Conservation (phyloP, 768 basidiomycete genomes). For the Collybia sordida region DNA sequence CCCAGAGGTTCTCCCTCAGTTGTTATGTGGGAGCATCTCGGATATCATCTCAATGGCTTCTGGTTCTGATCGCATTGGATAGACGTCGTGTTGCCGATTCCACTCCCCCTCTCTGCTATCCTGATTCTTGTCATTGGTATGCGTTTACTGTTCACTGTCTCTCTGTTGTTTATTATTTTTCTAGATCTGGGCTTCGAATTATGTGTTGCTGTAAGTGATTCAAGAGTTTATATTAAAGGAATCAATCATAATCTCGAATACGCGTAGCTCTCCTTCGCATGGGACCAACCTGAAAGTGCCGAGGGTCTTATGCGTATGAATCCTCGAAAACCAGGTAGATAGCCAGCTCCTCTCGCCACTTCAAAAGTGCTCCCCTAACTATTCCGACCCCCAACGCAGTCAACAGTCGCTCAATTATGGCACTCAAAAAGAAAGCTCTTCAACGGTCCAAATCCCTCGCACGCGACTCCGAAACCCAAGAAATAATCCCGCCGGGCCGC, state of each 20-base stretch:
- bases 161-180: neutral
- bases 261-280: constrained; percentile 62
- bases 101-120: constrained; percentile 65
- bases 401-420: constrained; percentile 51
- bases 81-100: constrained; percentile 71
- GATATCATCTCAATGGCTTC: too few relatives aligned
- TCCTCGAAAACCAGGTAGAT: constrained; percentile 63
- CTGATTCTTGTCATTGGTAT: constrained; percentile 69
- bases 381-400: constrained; percentile 30
- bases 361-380: neutral
- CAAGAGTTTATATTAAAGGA: too few relatives aligned
- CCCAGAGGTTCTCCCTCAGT: constrained; percentile 68
- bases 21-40: constrained; percentile 47
- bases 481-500: constrained; percentile 40
- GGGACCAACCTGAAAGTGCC: constrained; percentile 66
- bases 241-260: neutral
- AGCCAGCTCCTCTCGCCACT: neutral
- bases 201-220: constrained; percentile 53
- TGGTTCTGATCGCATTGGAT: neutral
- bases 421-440: constrained; percentile 56
- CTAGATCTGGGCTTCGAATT: constrained; percentile 73
- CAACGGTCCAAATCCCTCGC: constrained; percentile 50
- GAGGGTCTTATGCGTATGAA: constrained; percentile 68
- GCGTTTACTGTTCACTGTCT: constrained; percentile 9
- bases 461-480: constrained; percentile 54